A percentile compares a stretch with the other conserved stretches of the same genome.
Conservation (phyloP, 2,329 filamentous ascomycete species). For the Pezicula rhizophila region DNA sequence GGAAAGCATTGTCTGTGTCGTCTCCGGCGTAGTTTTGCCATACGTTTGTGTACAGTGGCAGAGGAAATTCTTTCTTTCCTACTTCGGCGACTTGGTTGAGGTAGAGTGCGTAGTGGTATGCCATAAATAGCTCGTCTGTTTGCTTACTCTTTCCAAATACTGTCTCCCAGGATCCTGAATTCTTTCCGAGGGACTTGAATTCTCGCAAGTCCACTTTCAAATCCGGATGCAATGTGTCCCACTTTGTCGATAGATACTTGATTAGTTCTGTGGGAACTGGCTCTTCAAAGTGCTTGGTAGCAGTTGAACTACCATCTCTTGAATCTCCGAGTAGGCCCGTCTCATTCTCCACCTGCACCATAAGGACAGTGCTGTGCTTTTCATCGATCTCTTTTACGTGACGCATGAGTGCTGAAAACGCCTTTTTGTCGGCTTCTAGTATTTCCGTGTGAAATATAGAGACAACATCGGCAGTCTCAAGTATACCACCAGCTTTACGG, state of each 20-base stretch:
- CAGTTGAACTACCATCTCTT: constrained; percentile 37
- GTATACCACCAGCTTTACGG: constrained; percentile 16
- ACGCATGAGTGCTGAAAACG: constrained; percentile 32
- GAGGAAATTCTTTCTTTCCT: constrained; percentile 33
- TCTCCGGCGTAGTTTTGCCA: constrained; percentile 37
- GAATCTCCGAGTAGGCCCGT: constrained; percentile 45
- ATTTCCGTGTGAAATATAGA: constrained; percentile 32
- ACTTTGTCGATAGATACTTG: constrained; percentile 22
- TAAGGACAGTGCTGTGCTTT: constrained; percentile 42
- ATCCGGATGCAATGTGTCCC: constrained; percentile 21
- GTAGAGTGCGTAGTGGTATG: constrained; percentile 36
- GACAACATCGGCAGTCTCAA: constrained; percentile 28
- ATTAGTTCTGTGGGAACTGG: constrained; percentile 32
- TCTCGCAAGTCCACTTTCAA: constrained; percentile 8
- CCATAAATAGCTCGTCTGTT: constrained; percentile 43
- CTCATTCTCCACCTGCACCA: constrained; percentile 55
- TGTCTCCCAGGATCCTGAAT: constrained; percentile 28
- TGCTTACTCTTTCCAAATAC: constrained; percentile 32
- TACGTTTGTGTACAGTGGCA: constrained; percentile 40
- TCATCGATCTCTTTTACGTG: constrained; percentile 38
- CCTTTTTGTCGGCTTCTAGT: constrained; percentile 31
- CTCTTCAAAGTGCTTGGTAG: constrained; percentile 34
- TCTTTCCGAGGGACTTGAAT: constrained; percentile 3
- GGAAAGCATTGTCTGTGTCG: constrained; percentile 27
- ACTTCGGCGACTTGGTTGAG: constrained; percentile 34